Conservation (phyloP, 306 rosid genomes). For the Inga oerstediana region DNA sequence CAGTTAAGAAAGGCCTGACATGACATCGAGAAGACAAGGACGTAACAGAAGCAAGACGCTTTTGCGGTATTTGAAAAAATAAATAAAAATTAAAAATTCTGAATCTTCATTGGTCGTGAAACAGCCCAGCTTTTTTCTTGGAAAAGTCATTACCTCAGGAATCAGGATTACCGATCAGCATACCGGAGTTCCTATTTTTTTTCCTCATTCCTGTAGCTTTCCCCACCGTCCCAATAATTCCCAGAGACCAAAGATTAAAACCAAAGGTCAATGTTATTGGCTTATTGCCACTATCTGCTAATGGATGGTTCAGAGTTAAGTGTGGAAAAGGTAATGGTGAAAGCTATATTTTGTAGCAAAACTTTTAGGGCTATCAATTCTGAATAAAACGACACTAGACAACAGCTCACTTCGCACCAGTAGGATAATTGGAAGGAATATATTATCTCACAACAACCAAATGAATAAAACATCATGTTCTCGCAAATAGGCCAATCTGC, state of each 20-base stretch:
- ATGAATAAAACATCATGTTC: neutral
- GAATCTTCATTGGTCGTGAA: slow-evolving; percentile 30
- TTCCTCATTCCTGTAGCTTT: neutral
- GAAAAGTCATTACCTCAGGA: slow-evolving; percentile 27
- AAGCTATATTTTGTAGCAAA: slow-evolving; percentile 18
- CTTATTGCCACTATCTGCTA: slow-evolving; percentile 20
- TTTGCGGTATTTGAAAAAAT: neutral
- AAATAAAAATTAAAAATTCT: neutral
- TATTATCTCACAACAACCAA: slow-evolving; percentile 1
- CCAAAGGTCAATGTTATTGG: slow-evolving; percentile 17
- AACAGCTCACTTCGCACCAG: slow-evolving; percentile 30
- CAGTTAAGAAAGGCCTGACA: slow-evolving; percentile 29
- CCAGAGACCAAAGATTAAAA: neutral
- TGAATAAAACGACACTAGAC: slow-evolving; percentile 35
- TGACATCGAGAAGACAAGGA: slow-evolving; percentile 41
- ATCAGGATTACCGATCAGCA: slow-evolving; percentile 4
- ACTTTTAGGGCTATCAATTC: slow-evolving; percentile 5
- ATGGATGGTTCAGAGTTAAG: neutral
- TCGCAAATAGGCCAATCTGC: slow-evolving; percentile 20
- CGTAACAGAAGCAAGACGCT: slow-evolving; percentile 31
- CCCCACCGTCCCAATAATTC: slow-evolving; percentile 22
- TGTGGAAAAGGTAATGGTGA: slow-evolving; percentile 1
- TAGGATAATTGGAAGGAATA: slow-evolving; percentile 9
- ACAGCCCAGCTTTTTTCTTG: slow-evolving; percentile 20
- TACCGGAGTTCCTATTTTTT: neutral